Base-by-base conservation (phyloP, 2,329 filamentous ascomycete genomes). In the Clonostachys solani region DNA sequence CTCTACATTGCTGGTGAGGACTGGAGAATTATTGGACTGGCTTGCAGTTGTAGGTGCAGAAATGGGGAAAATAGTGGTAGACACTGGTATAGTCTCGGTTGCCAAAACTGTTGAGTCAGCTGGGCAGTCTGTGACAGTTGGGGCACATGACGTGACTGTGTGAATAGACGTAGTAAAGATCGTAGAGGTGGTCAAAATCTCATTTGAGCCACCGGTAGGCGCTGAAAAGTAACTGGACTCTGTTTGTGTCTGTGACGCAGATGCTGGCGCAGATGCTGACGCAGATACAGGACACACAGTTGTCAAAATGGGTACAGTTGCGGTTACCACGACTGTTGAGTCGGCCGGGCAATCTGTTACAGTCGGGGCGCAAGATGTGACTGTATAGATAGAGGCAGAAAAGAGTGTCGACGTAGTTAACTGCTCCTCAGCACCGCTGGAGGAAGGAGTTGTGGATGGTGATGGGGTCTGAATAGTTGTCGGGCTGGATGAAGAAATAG, bases 51-150 rank as follows among this genome's bases (percentile, higher is more conserved):
- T 29, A 2, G 23, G 10, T 29, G 8, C 23, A 29, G 23, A 10
- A 10, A 29, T 29, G 15, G 40, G 40, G 40, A 16, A 42, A 13
- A 42, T 13, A 23, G 40, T 42, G 4, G 40, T 42, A 13, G n/a
- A 42, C 7, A 42, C 19, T 12, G 40, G 40, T 16, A 43, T 52
- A 34, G 57, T 54, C 52, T 59, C 49, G 13, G 47, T 49, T 33
- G 23, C 36, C n/a, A 42, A 9, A 15, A n/a, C 36, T 12, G 36
- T 38, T 4, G 36, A n/a, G 15, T 18, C 36, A n/a, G 15, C 36
- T 8, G 36, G 36, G 36, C 36, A 38, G 7, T 38, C 36, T n/a
- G 36, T n/a, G 15, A 38, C 36, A n/a, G 15, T 18, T 6, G 36
- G 36, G 15, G 15, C 36, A 18, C 36, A 38, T 10, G 15, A n/a